Percentiles rank a stretch among this genome's conserved stretches.
phyloP scores from a whole-genome alignment of 1,284 basidiomycete genomes.

The Ustilago tritici region DNA sequence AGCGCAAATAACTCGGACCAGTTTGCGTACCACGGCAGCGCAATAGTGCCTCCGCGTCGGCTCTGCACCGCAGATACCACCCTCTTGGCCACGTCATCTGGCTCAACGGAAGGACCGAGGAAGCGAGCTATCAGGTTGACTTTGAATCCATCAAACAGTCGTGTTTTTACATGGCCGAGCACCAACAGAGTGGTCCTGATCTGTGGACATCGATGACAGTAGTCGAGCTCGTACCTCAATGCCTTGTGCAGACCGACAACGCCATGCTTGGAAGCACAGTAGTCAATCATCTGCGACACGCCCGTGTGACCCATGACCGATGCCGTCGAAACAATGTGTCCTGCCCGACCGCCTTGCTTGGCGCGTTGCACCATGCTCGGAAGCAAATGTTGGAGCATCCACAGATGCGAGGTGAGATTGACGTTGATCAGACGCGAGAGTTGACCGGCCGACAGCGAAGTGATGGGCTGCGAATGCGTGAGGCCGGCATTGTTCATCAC shows the following conservation, averaged over 20 bases:
- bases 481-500: conserved; percentile 97
- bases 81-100: conserved; percentile 42
- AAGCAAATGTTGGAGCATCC: conserved; percentile 91
- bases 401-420: conserved; percentile 89
- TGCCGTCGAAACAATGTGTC: conserved; percentile 80
- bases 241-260: conserved; percentile 67
- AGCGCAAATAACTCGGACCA: conserved; percentile 52
- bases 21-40: conserved; percentile 58
- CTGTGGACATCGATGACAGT: conserved; percentile 41
- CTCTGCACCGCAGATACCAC: conserved; percentile 48
- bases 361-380: conserved; percentile 79
- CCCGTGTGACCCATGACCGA: conserved; percentile 83
- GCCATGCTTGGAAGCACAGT: conserved; percentile 68
- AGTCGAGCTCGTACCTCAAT: conserved; percentile 64
- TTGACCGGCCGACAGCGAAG: conserved; percentile 82
- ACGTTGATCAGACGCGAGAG: conserved; percentile 80
- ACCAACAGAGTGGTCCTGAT: conserved; percentile 62
- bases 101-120: conserved; percentile 52
- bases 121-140: conserved; percentile 50
- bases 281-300: conserved; percentile 77
- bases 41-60: conserved; percentile 51
- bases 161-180: conserved; percentile 61
- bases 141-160: conserved; percentile 53
- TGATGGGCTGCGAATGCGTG: conserved; percentile 85
- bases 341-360: conserved; percentile 74